Evolutionary conservation across 116 monocot species (phyloP).

Genomic region (Zostera marina): DNA sequence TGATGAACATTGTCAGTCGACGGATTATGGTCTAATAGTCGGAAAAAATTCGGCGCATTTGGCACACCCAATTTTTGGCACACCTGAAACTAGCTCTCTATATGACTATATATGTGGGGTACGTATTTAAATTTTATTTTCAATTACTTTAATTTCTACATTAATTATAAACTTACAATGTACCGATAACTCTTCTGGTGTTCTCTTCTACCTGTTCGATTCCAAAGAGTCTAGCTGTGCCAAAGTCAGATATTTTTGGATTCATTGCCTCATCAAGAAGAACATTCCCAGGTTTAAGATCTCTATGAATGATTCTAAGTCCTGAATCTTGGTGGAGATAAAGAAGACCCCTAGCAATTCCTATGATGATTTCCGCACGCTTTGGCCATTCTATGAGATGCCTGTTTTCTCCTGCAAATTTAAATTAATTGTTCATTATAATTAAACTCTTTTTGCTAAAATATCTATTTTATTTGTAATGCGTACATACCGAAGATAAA

Average conservation of each 20-base stretch:
- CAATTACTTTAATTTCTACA: too few relatives aligned
- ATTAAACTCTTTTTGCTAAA: too few relatives aligned
- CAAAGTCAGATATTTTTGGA: slow-evolving; percentile 8
- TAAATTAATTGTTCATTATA: too few relatives aligned
- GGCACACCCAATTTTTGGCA: too few relatives aligned
- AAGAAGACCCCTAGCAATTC: slow-evolving; percentile 4
- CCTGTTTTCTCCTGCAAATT: too few relatives aligned
- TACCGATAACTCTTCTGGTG: slow-evolving; percentile 4
- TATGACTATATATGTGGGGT: too few relatives aligned
- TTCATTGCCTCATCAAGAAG: slow-evolving; percentile 6
- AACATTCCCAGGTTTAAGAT: slow-evolving; percentile 4
- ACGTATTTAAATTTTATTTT: too few relatives aligned
- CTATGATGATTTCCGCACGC: background rate
- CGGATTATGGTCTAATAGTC: too few relatives aligned
- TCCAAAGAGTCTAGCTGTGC: slow-evolving; percentile 4
- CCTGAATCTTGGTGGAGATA: slow-evolving; percentile 8
- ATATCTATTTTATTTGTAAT: background rate
- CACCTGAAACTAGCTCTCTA: too few relatives aligned
- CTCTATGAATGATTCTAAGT: slow-evolving; percentile 5
- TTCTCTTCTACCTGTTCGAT: background rate
- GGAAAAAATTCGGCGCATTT: too few relatives aligned
- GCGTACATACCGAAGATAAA: slow-evolving; percentile 7
- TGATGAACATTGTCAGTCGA: too few relatives aligned
- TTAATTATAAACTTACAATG: slow-evolving; percentile 10
- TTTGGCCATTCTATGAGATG: background rate